Base-by-base conservation (phyloP, 2,329 filamentous ascomycete genomes). In the Monosporascus sp. region DNA sequence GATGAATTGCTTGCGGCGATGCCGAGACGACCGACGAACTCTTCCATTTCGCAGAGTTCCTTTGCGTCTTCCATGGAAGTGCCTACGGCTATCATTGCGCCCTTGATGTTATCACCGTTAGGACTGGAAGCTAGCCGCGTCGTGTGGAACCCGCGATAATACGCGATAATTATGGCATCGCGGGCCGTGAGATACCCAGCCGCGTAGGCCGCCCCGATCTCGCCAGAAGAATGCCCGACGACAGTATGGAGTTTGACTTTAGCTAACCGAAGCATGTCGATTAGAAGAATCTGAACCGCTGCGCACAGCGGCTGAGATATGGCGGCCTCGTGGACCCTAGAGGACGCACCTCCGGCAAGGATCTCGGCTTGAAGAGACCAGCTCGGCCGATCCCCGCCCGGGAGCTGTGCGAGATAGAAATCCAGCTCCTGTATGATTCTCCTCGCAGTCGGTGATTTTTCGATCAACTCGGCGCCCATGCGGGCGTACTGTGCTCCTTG, bases 131-230 rank as follows among this genome's bases (percentile, higher is more conserved):
- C 61, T 8, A 61, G 52, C 1, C 57, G n/a, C n/a, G n/a, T 56
- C 9, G 68, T 59, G 48, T 65, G 62, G 9, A 71, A 58, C 0
- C 77, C 76, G 0, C 78, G 72, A 50, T 74, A 75, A 56, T 77
- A 80, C 0, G 77, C 75, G 19, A 73, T 66, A 0, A 61, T 60
- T 3, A 80, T 75, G 4, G 77, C 76, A 11, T 76, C 72, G 2
- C 60, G 48, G 2, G 66, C 66, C 0, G 66, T 65, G 3, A 83
- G 51, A 19, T 71, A 64, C 0, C 77, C 77, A 0, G 76, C 72
- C 0, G 77, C 76, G 56, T 79, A 82, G 0, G 75, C 78, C 0
- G 77, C 77, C 0, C 64, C 76, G 16, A 80, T 79, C 56, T 81
- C 78, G 2, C 78, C 78, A 0, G 73, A 76, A 0, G 76, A 79